Evolutionary conservation across 306 rosid genomes (phyloP).

Genomic region (Abrus pulchellus): DNA sequence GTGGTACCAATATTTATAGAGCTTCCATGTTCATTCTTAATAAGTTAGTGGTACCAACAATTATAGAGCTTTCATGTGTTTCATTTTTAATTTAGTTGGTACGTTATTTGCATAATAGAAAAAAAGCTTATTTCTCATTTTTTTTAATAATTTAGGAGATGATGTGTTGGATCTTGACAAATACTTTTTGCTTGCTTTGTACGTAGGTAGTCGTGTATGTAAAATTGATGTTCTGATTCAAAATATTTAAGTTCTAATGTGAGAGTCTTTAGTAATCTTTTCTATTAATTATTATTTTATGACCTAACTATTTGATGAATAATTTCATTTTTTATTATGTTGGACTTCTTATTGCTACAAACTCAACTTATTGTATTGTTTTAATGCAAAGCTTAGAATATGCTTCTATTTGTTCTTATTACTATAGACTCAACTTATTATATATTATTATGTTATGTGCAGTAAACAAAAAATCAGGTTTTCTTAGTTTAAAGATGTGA

Average conservation of each 20-base stretch:
- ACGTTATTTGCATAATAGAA: neutral
- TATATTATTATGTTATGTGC: slow-evolving; percentile 1
- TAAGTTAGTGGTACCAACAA: too few species aligned
- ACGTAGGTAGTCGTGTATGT: neutral
- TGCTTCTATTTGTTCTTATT: too few species aligned
- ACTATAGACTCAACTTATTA: too few species aligned
- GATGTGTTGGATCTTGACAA: neutral
- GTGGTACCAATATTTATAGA: neutral
- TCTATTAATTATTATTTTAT: neutral
- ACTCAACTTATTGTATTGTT: slow-evolving; percentile 1
- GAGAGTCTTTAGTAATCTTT: slow-evolving; percentile 18
- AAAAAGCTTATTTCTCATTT: slow-evolving; percentile 30
- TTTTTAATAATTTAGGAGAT: neutral
- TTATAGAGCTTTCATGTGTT: too few species aligned
- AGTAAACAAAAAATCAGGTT: neutral
- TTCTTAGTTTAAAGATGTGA: slow-evolving; percentile 22
- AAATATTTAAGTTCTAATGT: slow-evolving; percentile 6
- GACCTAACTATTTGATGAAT: neutral
- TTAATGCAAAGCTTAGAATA: too few species aligned
- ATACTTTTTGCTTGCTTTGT: slow-evolving; percentile 1
- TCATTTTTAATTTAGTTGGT: slow-evolving; percentile 20
- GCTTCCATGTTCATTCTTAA: slow-evolving; percentile 7
- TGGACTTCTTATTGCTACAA: neutral
- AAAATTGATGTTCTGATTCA: slow-evolving; percentile 14
- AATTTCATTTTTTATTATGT: neutral